phyloP scores from a whole-genome alignment of 202 grass and related monocot genomes.

The Schoenoplectus triqueter region DNA sequence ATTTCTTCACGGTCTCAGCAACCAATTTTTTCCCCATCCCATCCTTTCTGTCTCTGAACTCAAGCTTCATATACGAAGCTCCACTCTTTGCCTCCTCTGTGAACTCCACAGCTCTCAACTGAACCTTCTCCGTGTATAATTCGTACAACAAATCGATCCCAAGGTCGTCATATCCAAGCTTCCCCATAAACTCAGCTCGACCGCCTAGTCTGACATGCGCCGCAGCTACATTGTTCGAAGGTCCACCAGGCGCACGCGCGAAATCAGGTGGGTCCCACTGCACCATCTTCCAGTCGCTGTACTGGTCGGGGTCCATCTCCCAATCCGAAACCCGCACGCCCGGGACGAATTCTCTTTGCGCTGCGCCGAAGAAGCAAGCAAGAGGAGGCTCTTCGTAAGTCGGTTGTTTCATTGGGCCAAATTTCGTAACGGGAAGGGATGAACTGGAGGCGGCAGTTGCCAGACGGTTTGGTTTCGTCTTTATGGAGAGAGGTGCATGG shows the following conservation, averaged over 20 bases:
- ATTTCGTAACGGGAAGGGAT: background rate
- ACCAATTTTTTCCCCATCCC: slow-evolving; percentile 58
- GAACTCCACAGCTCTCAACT: slow-evolving; percentile 68
- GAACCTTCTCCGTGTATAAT: slow-evolving; percentile 75
- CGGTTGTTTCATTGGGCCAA: slow-evolving; percentile 23
- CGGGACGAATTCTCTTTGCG: slow-evolving; percentile 80
- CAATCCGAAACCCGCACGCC: slow-evolving; percentile 77
- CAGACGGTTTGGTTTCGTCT: background rate
- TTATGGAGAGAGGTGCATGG: background rate
- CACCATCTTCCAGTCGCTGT: slow-evolving; percentile 71
- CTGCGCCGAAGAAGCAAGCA: slow-evolving; percentile 79
- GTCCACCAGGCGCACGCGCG: slow-evolving; percentile 67
- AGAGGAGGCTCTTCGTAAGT: slow-evolving; percentile 52
- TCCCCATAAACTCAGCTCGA: slow-evolving; percentile 70
- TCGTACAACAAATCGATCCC: slow-evolving; percentile 76
- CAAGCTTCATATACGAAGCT: slow-evolving; percentile 68
- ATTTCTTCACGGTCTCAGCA: slow-evolving; percentile 61
- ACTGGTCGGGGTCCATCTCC: slow-evolving; percentile 81
- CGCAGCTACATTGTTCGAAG: slow-evolving; percentile 75
- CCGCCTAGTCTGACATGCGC: slow-evolving; percentile 69
- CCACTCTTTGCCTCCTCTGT: slow-evolving; percentile 53
- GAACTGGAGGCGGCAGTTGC: background rate
- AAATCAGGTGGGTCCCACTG: slow-evolving; percentile 93
- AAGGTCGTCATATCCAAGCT: slow-evolving; percentile 85
- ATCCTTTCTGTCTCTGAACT: slow-evolving; percentile 51